Evolutionary conservation across 73 alveolate species (phyloP).

Genomic region (Symbiodinium natans): DNA sequence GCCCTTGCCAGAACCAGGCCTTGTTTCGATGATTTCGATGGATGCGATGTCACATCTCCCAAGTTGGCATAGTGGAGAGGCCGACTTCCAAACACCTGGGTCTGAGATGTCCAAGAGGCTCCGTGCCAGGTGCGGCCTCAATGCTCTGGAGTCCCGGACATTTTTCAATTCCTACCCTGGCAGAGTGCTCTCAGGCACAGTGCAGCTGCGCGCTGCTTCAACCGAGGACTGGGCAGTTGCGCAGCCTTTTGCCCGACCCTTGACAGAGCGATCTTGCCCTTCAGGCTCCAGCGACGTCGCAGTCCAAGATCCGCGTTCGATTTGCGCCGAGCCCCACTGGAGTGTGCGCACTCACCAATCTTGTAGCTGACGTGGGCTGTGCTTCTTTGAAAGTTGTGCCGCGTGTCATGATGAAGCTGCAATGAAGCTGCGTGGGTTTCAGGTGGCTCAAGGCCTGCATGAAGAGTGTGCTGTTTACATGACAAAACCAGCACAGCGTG

Average conservation of each 20-base stretch:
- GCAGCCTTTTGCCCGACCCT: too few species aligned
- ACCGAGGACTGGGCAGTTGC: background rate
- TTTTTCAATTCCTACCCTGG: too few species aligned
- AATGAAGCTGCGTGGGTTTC: background rate
- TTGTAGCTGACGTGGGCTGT: background rate
- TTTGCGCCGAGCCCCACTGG: slow-evolving; percentile 92
- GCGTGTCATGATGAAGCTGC: background rate
- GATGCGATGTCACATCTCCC: too few species aligned
- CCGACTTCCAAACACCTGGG: background rate
- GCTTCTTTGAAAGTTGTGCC: background rate
- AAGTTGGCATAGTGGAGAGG: too few species aligned
- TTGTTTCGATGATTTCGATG: too few species aligned
- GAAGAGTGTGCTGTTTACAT: too few species aligned
- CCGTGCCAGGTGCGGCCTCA: background rate
- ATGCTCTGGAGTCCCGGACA: too few species aligned
- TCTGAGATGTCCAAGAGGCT: background rate
- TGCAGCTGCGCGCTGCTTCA: background rate
- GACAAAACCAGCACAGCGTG: too few species aligned
- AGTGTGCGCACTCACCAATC: slow-evolving; percentile 46
- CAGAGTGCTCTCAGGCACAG: background rate
- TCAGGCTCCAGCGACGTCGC: slow-evolving; percentile 45
- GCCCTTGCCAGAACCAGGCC: slow-evolving; percentile 16
- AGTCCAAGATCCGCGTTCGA: slow-evolving; percentile 72
- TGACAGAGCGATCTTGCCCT: too few species aligned
- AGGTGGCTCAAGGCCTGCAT: too few species aligned